Evolutionary conservation across 1,284 basidiomycete species (phyloP).

Genomic region (Exobasidium cylindrosporum): DNA sequence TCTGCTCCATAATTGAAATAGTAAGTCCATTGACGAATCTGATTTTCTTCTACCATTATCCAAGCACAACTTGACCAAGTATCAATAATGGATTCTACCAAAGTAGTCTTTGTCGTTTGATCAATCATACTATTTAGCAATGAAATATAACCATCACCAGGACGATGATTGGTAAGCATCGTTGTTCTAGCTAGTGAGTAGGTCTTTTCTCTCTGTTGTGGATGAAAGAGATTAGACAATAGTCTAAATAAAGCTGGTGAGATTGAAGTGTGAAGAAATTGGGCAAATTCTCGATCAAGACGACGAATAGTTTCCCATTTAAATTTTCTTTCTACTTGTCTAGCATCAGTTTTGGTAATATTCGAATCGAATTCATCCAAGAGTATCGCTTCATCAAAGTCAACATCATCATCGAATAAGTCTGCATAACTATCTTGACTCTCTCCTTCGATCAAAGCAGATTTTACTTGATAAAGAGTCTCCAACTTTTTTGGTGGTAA

Average conservation of each 20-base stretch:
- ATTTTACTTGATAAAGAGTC: neutral
- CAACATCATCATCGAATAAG: constrained; percentile 60
- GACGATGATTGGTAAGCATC: neutral
- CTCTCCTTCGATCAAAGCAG: too few species aligned
- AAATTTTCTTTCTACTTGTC: too few species aligned
- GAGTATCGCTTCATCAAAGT: constrained; percentile 65
- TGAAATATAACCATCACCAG: neutral
- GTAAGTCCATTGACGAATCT: constrained; percentile 66
- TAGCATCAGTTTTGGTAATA: constrained; percentile 48
- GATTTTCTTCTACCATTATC: constrained; percentile 65
- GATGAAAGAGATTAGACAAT: constrained; percentile 61
- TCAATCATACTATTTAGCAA: constrained; percentile 30
- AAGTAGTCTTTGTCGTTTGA: constrained; percentile 52
- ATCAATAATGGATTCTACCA: constrained; percentile 64
- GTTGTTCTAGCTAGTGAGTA: neutral
- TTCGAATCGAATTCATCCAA: constrained; percentile 61
- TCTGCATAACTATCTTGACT: constrained; percentile 73
- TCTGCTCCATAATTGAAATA: constrained; percentile 64
- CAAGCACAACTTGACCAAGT: constrained; percentile 75
- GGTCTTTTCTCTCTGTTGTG: constrained; percentile 22
- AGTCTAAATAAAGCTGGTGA: constrained; percentile 66
- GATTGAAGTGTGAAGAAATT: constrained; percentile 64
- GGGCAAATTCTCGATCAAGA: constrained; percentile 27
- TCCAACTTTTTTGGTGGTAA: neutral
- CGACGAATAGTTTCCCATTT: constrained; percentile 32